Evolutionary conservation across 768 basidiomycete species (phyloP), one percentile per base, ranked within the genome.

Genomic region (Rhodotorula taiwanensis): DNA sequence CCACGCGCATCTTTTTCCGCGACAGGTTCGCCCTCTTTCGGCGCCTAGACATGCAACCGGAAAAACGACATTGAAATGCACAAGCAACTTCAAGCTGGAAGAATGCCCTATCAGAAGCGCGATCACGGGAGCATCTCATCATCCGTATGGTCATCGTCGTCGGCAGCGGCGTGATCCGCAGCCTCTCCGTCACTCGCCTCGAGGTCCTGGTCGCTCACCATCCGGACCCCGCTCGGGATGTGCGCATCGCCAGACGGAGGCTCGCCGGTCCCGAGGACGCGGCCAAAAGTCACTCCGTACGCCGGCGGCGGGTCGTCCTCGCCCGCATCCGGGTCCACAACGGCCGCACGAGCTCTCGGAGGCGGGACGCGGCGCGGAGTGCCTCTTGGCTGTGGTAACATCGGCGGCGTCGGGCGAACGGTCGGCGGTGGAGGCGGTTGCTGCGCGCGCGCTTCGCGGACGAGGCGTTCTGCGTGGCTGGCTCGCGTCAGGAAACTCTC

Each of bases 231-330:
- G 15, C 54, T 55, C 28, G 25, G 30, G 27, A 41, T 30, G 13
- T 33, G 30, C 20, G 11, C 39, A 21, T 15, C 49, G 33, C 36
- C 55, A 18, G 16, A 21, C 43, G 42, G 64, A 13, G 58, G 64
- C 21, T 52, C 20, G 0, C 58, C 64, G 36, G 64, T 66, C 23
- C 64, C 64, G 23, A 66, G 57, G 9, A 60, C 64, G 14, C 64
- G 16, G 4, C 64, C 64, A 31, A 55, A 58, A 23, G 56, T 21
- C n/a, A 33, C 50, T 7, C 59, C 64, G 21, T 60, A 60, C 27
- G 54, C 27, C 3, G 64, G 59, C 43, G 64, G 59, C 9, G 45
- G 36, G 31, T 55, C 57, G 27, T 50, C 39, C 20, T 47, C 31
- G 57, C 18, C 21, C 36, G 51, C 20, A 6, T 45, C 20, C 44